Evolutionary conservation across 805 yeast genomes (phyloP).

Genomic region (Lipomyces spencermartinsiae): DNA sequence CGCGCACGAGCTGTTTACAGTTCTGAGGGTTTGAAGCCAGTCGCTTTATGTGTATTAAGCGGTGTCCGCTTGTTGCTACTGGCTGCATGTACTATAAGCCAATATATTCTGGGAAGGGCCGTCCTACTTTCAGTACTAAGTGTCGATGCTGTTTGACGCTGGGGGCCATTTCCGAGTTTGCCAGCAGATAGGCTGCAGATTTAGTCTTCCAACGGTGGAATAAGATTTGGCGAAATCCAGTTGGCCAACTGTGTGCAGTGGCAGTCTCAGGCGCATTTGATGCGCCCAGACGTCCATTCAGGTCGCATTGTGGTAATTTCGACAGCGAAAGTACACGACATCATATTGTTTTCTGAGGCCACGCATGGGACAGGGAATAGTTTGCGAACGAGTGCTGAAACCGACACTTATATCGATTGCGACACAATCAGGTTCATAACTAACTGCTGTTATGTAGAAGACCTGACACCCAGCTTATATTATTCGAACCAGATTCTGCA

Average conservation of each 20-base stretch:
- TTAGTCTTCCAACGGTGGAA: not conserved
- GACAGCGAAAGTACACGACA: not conserved
- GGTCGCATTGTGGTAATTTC: not conserved
- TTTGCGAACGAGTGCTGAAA: not conserved
- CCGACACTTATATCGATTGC: not conserved
- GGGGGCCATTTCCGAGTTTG: not conserved
- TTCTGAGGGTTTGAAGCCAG: too few relatives aligned
- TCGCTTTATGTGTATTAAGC: too few relatives aligned
- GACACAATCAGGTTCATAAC: not conserved
- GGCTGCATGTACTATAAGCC: too few relatives aligned
- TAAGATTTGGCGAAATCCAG: slow-evolving; percentile 2
- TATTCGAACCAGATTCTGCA: not conserved
- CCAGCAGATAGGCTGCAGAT: not conserved
- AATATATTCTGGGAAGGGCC: too few relatives aligned
- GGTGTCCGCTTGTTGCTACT: too few relatives aligned
- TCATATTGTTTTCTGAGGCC: not conserved
- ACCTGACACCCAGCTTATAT: not conserved
- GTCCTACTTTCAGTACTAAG: not conserved
- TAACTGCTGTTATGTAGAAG: not conserved
- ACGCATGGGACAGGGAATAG: not conserved
- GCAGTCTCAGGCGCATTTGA: not conserved
- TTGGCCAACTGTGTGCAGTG: not conserved
- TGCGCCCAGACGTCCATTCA: not conserved
- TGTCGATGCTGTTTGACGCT: not conserved
- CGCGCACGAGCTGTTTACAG: too few relatives aligned